Base-by-base conservation (phyloP, 305 asterid genomes). In the Fraxinus sp. region DNA sequence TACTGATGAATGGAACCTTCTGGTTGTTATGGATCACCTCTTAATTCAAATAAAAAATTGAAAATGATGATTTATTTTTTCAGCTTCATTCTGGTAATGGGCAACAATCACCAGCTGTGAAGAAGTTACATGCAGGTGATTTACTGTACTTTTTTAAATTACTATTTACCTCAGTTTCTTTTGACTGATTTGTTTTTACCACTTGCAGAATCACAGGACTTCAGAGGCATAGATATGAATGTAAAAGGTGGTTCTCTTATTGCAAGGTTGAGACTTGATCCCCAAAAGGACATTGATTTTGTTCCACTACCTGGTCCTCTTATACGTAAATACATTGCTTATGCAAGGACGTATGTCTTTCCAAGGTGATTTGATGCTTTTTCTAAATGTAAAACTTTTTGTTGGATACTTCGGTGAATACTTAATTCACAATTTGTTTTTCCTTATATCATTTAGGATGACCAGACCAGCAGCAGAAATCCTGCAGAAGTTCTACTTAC, bases 11-110 rank as follows among this genome's bases (percentile, higher is more conserved):
- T 71, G 26, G 44, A 71, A 71, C 76, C 46, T 71, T 30, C 46
- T 33, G 39, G 46, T 71, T 33, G 24, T 71, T 30, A 76, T 80
- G 77, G 18, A 77, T 74, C 80, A 70, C 79, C 77, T 39, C 3
- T 80, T 83, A 18, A 72, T 62, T 39, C 36, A 79, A 77, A 76
- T 36, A 59, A 77, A 77, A 68, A 35, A 55, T 79, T 68, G 16
- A 82, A 72, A 78, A 11, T 78, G 78, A 64, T 28, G 74, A 68
- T 24, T 41, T 74, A 72, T 87, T 74, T 85, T 88, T 84, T 85
- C 94, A 96, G 99, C 99, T 96, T 88, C 99, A 96, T 89, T 88
- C 98, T 83, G 90, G 95, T 85, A 89, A 82, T 79, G 92, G 96
- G 78, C 94, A 88, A 81, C 84, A 80, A 62, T 88, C 98, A 77